Base-by-base conservation (phyloP, 495 filamentous ascomycete genomes). In the Margaritispora aquatica region DNA sequence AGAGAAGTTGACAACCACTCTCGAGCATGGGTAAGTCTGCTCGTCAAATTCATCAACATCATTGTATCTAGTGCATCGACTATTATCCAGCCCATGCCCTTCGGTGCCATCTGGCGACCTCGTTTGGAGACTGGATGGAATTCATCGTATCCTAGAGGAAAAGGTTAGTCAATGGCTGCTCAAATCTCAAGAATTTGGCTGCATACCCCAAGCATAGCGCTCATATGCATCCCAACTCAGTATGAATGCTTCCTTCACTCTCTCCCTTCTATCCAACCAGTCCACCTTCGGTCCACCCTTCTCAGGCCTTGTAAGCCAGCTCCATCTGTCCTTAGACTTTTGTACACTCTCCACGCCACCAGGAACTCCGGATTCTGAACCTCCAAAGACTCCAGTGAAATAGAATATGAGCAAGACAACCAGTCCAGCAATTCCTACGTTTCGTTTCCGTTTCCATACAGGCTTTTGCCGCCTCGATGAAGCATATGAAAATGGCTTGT, bases 11-110 rank as follows among this genome's bases (percentile, higher is more conserved):
- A 77, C 50, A 99, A 85, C 94, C 94, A 99, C 64, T 96, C 81
- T 29, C 92, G 82, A 41, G 94, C 92, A 67, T 94, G 87, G 24
- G 83, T 79, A 26, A 99, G 82, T 58, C 91, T 83, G 21, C 83
- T 89, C 11, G 94, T 97, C 48, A 96, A 76, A 67, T 99, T 99
- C 94, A 99, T 99, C 55, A 99, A 74, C 76, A 99, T 97, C 79
- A 97, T 75, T 17, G 94, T 97, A 70, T 99, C 94, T 48, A 99
- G 75, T 48, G 92, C 84, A 74, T 99, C 95, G 27, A 99, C 87
- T 52, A 99, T 97, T 60, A 97, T 97, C 95, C 95, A 99, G 7
- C 94, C 94, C 71, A 99, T 74, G 24, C 89, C 89, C 56, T 86
- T 81, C 1, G 85, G 80, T 11, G 87, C 82, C 90, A 97, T 97